Conservation (phyloP, 441 rosid genomes). For the Erodium moschatum region DNA sequence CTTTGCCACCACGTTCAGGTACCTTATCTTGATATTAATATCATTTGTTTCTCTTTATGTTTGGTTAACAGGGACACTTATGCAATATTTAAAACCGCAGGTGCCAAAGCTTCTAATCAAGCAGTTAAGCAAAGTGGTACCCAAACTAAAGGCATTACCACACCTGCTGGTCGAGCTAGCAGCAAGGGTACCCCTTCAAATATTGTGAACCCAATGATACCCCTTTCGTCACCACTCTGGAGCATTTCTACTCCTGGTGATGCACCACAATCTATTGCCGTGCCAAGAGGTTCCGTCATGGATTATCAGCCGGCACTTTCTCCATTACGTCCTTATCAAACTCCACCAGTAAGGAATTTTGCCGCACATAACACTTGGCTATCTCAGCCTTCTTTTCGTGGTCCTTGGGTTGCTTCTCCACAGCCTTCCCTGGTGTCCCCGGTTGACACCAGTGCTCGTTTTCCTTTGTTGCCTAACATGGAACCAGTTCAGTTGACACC, state of each 20-base stretch:
- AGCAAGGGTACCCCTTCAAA: slow-evolving; percentile 48
- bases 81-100: slow-evolving; percentile 25
- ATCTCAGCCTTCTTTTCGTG: slow-evolving; percentile 60
- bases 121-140: slow-evolving; percentile 39
- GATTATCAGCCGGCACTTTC: slow-evolving; percentile 57
- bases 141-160: slow-evolving; percentile 42
- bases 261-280: slow-evolving; percentile 45
- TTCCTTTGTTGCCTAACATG: slow-evolving; percentile 43
- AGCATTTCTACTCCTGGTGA: slow-evolving; percentile 57
- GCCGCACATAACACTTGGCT: slow-evolving; percentile 66
- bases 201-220: slow-evolving; percentile 45
- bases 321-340: slow-evolving; percentile 61
- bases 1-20: slow-evolving; percentile 68
- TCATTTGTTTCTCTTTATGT: slow-evolving; percentile 14
- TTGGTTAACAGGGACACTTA: slow-evolving; percentile 17
- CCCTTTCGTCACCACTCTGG: slow-evolving; percentile 92
- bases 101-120: slow-evolving; percentile 45
- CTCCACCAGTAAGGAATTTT: slow-evolving; percentile 50
- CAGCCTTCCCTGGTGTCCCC: slow-evolving; percentile 50
- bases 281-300: slow-evolving; percentile 53
- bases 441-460: slow-evolving; percentile 46
- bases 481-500: slow-evolving; percentile 59
- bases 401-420: slow-evolving; percentile 65
- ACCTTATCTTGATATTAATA: slow-evolving; percentile 18
- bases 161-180: slow-evolving; percentile 45